Evolutionary conservation across 202 grass and related monocot genomes (phyloP), one percentile per base, ranked within the genome.

Genomic region (Saccharum hybrid): DNA sequence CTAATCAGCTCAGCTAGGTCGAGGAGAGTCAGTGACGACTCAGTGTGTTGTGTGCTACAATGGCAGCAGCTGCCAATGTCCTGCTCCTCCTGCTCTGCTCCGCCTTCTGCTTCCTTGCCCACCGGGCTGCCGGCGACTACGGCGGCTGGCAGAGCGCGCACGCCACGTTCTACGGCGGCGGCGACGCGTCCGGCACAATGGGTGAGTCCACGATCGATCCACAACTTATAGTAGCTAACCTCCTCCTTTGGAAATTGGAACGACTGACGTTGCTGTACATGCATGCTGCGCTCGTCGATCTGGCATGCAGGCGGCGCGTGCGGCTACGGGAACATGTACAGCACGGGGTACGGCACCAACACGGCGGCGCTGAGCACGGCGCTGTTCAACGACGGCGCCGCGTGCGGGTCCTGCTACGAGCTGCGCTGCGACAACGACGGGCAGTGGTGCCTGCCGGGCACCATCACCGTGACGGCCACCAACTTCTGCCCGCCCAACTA

Each of bases 171-270:
- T 97, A 97, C 12, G 94, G 94, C 64, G 94, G 88, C 59, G 72
- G 81, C 74, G 94, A 97, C 46, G 94, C 94, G 14, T 94, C 94
- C 22, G 94, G 94, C 66, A 97, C 94, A 4, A 97, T 97, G 94
- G 94, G 94, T 91, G 21, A 80, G 76, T 19, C 14, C 38, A 7
- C 38, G 23, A 30, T 30, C 21, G 9, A 43, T 26, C 68, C 0
- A 56, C 6, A 51, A 16, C 14, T 52, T 52, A 7, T 18, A 18
- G 18, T 6, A 34, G 4, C 26, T n/a, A 41, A 38, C n/a, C 68
- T n/a, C n/a, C 68, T n/a, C 33, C 66, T 1, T 40, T 6, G 41
- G 6, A 16, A 6, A 4, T 14, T 3, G 18, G 7, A 68, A 18
- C 26, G 26, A 28, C 66, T 68, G 63, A 65, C 39, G 18, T 10